Conservation (phyloP, 192 early-diverging fungal genomes). For the Backusella luteola region DNA sequence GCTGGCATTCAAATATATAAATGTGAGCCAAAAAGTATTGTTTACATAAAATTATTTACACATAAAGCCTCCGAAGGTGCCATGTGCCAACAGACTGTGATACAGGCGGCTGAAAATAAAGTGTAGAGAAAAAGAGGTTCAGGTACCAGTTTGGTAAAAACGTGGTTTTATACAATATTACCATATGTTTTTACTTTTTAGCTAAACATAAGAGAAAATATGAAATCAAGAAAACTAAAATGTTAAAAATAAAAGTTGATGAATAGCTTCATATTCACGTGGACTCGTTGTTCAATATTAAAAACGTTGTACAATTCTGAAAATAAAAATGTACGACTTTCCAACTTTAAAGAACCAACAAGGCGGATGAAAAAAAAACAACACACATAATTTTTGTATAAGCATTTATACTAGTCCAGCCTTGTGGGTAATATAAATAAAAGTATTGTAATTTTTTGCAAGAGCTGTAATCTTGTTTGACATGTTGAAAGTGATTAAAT, state of each 20-base stretch:
- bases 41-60: background rate
- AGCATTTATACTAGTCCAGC: background rate
- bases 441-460: background rate
- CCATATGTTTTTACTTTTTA: background rate
- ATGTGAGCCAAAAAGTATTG: background rate
- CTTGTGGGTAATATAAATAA: constrained; percentile 3
- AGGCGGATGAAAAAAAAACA: background rate
- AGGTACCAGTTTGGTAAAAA: background rate
- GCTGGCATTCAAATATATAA: constrained; percentile 1
- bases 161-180: background rate
- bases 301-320: background rate
- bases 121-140: background rate
- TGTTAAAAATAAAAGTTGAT: background rate
- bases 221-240: background rate
- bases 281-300: background rate
- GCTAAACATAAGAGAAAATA: background rate
- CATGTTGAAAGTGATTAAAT: background rate
- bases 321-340: constrained; percentile 2
- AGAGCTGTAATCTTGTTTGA: background rate
- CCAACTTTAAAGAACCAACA: background rate
- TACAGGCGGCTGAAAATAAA: background rate
- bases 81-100: background rate
- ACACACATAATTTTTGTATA: background rate
- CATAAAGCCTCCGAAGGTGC: background rate
- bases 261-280: background rate